phyloP scores from a whole-genome alignment of 2,329 filamentous ascomycete genomes.

The Sclerotinia spermophila region DNA sequence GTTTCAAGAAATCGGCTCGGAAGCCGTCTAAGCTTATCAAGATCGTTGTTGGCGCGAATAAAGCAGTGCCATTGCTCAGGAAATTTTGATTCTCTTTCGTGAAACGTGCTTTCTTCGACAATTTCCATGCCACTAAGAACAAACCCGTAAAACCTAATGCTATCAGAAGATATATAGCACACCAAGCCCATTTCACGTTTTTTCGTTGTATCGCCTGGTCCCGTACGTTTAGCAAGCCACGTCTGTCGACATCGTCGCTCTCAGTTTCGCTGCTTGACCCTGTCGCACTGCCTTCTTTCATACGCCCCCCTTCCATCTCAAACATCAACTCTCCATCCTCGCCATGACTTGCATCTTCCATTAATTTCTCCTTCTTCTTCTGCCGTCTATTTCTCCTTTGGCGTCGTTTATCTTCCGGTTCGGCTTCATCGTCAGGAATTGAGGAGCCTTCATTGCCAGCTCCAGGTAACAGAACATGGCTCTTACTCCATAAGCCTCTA shows the following conservation, averaged over 20 bases:
- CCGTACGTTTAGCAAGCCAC: constrained; percentile 45
- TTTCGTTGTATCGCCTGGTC: constrained; percentile 48
- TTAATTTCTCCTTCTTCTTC: constrained; percentile 50
- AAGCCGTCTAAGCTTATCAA: constrained; percentile 94
- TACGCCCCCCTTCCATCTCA: constrained; percentile 76
- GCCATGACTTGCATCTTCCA: constrained; percentile 53
- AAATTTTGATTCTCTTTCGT: constrained; percentile 38
- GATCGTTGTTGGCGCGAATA: constrained; percentile 89
- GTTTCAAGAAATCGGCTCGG: constrained; percentile 82
- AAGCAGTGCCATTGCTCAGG: constrained; percentile 76
- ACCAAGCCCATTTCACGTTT: constrained; percentile 52
- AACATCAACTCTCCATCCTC: constrained; percentile 79
- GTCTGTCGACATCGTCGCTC: constrained; percentile 56
- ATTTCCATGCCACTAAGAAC: constrained; percentile 55
- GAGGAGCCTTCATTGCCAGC: constrained; percentile 27
- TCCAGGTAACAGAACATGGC: constrained; percentile 33
- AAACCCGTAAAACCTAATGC: constrained; percentile 54
- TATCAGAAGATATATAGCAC: constrained; percentile 51
- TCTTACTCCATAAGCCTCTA: constrained; percentile 39
- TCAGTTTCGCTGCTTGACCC: constrained; percentile 59
- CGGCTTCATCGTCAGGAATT: not conserved
- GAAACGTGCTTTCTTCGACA: constrained; percentile 47
- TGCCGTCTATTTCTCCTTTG: constrained; percentile 46
- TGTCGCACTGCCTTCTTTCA: constrained; percentile 62
- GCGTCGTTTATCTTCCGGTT: constrained; percentile 40